Percentiles rank a stretch among this genome's conserved stretches.
These are phyloP conservation scores for Physcomitrium patens DNA, from an alignment of 225 moss, liverwort and hornwort species.

Conservation along the genomic window DNA sequence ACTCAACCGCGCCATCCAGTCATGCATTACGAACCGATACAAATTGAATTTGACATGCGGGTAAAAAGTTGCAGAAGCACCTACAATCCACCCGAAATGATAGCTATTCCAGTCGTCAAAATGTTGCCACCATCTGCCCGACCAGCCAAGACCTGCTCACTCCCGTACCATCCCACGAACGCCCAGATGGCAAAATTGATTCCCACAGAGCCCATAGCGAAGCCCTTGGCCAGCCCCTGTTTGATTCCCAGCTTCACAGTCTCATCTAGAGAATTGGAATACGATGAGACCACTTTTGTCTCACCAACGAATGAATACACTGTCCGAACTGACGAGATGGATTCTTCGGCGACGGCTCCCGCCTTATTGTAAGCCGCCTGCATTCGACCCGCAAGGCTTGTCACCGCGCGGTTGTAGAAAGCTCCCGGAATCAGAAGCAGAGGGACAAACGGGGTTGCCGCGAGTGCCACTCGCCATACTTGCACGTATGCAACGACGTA, in stretches of 20 bases:
- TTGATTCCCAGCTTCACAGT: conserved; percentile 53
- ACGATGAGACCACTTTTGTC: conserved; percentile 36
- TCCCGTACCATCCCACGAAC: conserved; percentile 75
- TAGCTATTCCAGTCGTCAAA: conserved; percentile 59
- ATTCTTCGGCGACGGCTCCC: conserved; percentile 62
- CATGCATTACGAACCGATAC: too few species aligned
- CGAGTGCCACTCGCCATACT: conserved; percentile 67
- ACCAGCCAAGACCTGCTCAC: conserved; percentile 47
- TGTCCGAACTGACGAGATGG: conserved; percentile 74
- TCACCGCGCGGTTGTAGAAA: conserved; percentile 68
- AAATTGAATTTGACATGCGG: too few species aligned
- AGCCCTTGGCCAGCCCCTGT: conserved; percentile 70
- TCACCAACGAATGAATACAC: conserved; percentile 86
- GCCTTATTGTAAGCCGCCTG: conserved; percentile 45
- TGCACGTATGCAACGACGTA: conserved; percentile 47
- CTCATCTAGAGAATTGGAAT: conserved; percentile 42
- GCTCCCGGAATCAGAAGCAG: conserved; percentile 63
- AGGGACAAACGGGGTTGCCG: conserved; percentile 54
- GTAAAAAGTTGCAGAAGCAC: neutral
- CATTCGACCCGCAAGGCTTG: conserved; percentile 50
- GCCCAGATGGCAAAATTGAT: conserved; percentile 71
- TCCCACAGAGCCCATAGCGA: conserved; percentile 69
- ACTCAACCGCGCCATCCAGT: too few species aligned
- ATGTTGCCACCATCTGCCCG: conserved; percentile 53
- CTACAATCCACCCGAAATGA: conserved; percentile 57